These are phyloP conservation scores for Pichia sp. DNA, from an alignment of 1,139 yeast species.

Conservation along the genomic window DNA sequence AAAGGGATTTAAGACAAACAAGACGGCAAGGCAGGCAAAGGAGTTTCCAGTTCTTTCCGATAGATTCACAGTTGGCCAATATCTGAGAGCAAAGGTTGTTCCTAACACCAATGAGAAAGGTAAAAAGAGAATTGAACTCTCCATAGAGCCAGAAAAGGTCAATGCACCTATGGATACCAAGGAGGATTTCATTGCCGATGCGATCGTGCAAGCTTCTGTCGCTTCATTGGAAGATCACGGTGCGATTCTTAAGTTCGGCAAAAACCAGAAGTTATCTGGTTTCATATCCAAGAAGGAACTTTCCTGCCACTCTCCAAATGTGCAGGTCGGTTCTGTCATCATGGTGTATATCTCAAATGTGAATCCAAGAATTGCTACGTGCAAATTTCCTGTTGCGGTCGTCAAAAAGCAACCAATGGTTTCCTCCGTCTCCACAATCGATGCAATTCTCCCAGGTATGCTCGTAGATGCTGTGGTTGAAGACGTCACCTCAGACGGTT, in stretches of 20 bases:
- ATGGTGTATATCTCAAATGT: constrained; percentile 46
- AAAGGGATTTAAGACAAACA: constrained; percentile 33
- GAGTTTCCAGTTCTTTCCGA: constrained; percentile 53
- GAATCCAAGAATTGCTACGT: constrained; percentile 56
- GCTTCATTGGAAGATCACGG: constrained; percentile 91
- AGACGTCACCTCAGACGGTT: constrained; percentile 56
- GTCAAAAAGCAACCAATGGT: constrained; percentile 45
- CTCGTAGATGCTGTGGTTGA: constrained; percentile 70
- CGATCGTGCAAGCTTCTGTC: constrained; percentile 70
- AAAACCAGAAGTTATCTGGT: constrained; percentile 48
- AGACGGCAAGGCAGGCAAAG: constrained; percentile 13
- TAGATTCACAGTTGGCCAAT: constrained; percentile 70
- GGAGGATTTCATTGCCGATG: constrained; percentile 54
- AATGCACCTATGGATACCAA: constrained; percentile 55
- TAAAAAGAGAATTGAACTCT: constrained; percentile 61
- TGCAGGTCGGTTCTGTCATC: constrained; percentile 44
- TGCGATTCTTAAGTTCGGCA: constrained; percentile 67
- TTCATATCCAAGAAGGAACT: constrained; percentile 73
- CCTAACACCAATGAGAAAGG: constrained; percentile 37
- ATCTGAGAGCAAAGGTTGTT: constrained; percentile 75
- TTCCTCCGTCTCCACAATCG: constrained; percentile 61
- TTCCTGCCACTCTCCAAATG: constrained; percentile 27
- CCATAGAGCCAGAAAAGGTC: constrained; percentile 70
- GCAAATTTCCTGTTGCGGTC: constrained; percentile 40
- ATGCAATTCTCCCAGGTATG: constrained; percentile 81